Evolutionary conservation across 495 filamentous ascomycete species (phyloP), one percentile per base, ranked within the genome.

Genomic region (Penicillium nucicola): DNA sequence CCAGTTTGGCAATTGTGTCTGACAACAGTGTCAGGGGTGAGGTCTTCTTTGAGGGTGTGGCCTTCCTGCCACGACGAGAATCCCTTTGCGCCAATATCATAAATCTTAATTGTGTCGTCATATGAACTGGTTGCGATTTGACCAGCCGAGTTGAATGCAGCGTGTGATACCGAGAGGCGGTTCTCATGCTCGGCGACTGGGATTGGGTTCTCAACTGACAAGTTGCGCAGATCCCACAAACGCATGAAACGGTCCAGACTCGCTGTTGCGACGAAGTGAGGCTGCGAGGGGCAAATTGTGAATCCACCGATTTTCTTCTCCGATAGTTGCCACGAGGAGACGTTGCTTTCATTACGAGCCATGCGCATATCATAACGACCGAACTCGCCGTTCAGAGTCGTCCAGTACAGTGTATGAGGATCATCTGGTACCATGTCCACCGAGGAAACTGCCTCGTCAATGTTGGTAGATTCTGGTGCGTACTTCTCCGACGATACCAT

Each of bases 221-320:
- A 79, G 62, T 92, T 95, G 31, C 93, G 82, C 30, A 97, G 64
- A 62, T 98, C 93, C 92, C 92, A 98, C 19, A 98, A 74, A 52
- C 91, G 89, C 51, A 98, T 72, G 4, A 84, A 92, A 3, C 93
- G 82, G 64, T 98, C 95, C 4, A 98, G 77, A 11, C 88, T 92
- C 7, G 90, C 92, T 0, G 93, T 97, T 1, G 92, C 90, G n/a
- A 93, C 62, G 33, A 93, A 82, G 65, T 97, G 84, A 0, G 90
- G 82, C 0, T 87, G 75, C 0, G 79, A 66, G 0, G 95, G 93
- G 53, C 92, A 83, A 3, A 96, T 61, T 1, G 83, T 85, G 72
- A 97, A 96, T 1, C 93, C 93, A 19, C 95, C 95, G 43, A 98
- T 97, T 61, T 98, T 98, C 68, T 93, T 92, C 43, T 95, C 90